Conservation (phyloP, 805 yeast species). For the Ogataea ramenticola region DNA sequence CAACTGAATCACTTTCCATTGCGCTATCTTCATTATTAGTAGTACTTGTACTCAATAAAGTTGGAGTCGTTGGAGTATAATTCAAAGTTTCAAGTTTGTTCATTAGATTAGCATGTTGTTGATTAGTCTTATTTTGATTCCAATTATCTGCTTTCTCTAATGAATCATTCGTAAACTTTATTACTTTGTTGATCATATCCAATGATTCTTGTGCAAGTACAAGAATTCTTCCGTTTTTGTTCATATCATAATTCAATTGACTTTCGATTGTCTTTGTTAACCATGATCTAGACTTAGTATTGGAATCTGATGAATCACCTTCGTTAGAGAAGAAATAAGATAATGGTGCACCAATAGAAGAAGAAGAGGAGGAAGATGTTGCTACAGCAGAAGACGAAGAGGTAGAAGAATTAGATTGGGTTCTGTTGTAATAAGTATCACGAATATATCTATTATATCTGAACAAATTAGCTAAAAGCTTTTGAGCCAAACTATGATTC, state of each 20-base stretch:
- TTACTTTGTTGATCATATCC: slow-evolving; percentile 78
- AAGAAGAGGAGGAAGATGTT: neutral
- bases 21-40: neutral
- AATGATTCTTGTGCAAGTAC: slow-evolving; percentile 84
- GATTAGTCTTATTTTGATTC: slow-evolving; percentile 31
- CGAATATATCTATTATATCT: slow-evolving; percentile 14
- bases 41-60: neutral
- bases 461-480: slow-evolving; percentile 21
- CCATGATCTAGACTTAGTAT: slow-evolving; percentile 14
- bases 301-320: neutral
- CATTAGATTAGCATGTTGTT: slow-evolving; percentile 20
- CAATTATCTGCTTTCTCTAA: slow-evolving; percentile 81
- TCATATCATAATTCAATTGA: slow-evolving; percentile 24
- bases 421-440: neutral
- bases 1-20: neutral
- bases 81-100: slow-evolving; percentile 21
- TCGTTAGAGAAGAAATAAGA: neutral
- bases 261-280: slow-evolving; percentile 19
- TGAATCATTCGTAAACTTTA: slow-evolving; percentile 78
- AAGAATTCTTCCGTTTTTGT: slow-evolving; percentile 62
- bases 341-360: neutral
- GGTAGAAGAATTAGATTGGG: slow-evolving; percentile 1
- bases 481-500: slow-evolving; percentile 11
- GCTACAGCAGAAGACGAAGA: neutral
- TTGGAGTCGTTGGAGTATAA: neutral